Conservation (phyloP, 371 early-diverging fungal species). For the Actinomucor elegans region DNA sequence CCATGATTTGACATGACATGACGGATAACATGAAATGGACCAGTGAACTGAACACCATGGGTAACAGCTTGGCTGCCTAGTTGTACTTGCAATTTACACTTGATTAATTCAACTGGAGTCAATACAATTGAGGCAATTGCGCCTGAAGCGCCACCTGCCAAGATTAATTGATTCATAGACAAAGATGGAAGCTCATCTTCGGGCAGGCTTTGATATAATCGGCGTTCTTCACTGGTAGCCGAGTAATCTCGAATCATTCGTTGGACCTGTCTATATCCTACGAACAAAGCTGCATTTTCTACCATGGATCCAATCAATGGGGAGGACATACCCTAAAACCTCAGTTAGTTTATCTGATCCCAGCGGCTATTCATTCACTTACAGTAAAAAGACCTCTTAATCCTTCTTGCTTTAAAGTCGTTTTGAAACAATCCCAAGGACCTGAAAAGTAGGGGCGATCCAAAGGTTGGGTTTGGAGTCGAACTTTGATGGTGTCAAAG, state of each 20-base stretch:
- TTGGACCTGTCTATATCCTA: slow-evolving; percentile 85
- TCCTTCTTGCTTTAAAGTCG: slow-evolving; percentile 73
- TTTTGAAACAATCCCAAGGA: slow-evolving; percentile 81
- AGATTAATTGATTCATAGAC: slow-evolving; percentile 68
- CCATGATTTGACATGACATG: slow-evolving; percentile 75
- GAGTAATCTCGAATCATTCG: slow-evolving; percentile 52
- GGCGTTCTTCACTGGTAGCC: slow-evolving; percentile 17
- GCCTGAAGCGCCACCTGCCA: slow-evolving; percentile 87
- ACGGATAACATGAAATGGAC: slow-evolving; percentile 74
- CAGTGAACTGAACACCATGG: slow-evolving; percentile 40
- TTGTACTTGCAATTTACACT: slow-evolving; percentile 94
- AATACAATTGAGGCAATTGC: slow-evolving; percentile 84
- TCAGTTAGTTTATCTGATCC: not conserved
- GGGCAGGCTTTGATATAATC: slow-evolving; percentile 7
- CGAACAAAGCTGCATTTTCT: slow-evolving; percentile 92
- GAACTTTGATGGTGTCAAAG: slow-evolving; percentile 96
- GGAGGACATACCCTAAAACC: slow-evolving; percentile 83
- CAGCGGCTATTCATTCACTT: slow-evolving; percentile 8
- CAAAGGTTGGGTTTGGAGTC: slow-evolving; percentile 87
- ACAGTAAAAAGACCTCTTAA: slow-evolving; percentile 79
- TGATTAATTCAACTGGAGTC: slow-evolving; percentile 95
- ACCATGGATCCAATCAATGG: slow-evolving; percentile 93
- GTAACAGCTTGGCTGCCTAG: slow-evolving; percentile 32
- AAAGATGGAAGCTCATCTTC: slow-evolving; percentile 28
- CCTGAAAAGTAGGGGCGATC: slow-evolving; percentile 72